Conservation (phyloP, 495 filamentous ascomycete genomes). For the Penicillium malachiteum region DNA sequence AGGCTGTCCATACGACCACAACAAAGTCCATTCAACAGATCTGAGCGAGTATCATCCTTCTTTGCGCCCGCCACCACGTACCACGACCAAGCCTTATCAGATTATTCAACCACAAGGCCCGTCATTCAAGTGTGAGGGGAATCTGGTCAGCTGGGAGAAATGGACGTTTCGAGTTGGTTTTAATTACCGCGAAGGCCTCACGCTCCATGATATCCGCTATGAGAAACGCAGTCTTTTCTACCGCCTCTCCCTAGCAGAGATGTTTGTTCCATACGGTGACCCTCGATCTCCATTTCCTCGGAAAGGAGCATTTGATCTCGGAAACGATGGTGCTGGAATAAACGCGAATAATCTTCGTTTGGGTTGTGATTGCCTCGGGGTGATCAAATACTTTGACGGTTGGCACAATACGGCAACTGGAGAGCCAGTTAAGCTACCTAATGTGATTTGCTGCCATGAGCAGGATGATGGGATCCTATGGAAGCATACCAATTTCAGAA, state of each 20-base stretch:
- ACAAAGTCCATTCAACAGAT: constrained; percentile 42
- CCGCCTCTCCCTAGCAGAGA: constrained; percentile 70
- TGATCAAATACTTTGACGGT: constrained; percentile 62
- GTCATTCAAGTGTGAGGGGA: constrained; percentile 56
- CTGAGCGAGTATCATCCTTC: constrained; percentile 67
- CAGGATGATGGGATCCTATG: constrained; percentile 65
- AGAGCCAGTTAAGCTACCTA: constrained; percentile 49
- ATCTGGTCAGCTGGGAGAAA: constrained; percentile 59
- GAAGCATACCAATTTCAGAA: constrained; percentile 72
- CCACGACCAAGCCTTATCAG: constrained; percentile 70
- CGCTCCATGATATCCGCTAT: constrained; percentile 64
- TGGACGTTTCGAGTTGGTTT: constrained; percentile 66
- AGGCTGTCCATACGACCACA: constrained; percentile 22
- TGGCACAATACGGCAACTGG: constrained; percentile 53
- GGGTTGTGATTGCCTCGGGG: constrained; percentile 65
- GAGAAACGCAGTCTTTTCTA: constrained; percentile 67
- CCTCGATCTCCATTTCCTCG: constrained; percentile 63
- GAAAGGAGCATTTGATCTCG: constrained; percentile 70
- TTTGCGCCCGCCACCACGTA: constrained; percentile 47
- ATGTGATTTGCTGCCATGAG: constrained; percentile 65
- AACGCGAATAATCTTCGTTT: constrained; percentile 62
- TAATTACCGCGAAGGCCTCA: constrained; percentile 63
- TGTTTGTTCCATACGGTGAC: constrained; percentile 67
- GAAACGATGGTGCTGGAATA: constrained; percentile 63
- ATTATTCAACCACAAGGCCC: constrained; percentile 76